phyloP scores from a whole-genome alignment of 2,329 filamentous ascomycete genomes.

The Coniella lustricola region DNA sequence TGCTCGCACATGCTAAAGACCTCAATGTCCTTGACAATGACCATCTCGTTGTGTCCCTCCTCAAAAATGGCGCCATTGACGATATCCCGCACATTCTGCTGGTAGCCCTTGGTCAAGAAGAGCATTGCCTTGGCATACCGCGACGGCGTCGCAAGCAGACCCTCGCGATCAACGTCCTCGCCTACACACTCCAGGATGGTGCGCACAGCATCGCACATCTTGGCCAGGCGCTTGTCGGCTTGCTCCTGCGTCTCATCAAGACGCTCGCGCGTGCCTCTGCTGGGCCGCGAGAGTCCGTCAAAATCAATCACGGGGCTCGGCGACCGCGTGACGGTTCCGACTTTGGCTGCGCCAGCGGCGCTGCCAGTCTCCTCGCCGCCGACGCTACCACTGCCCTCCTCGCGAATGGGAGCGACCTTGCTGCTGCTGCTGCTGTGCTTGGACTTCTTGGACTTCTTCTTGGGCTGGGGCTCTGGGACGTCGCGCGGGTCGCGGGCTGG shows the following conservation, averaged over 20 bases:
- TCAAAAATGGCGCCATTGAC: conserved; percentile 94
- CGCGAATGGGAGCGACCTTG: conserved; percentile 11
- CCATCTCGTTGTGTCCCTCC: conserved; percentile 93
- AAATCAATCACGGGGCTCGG: conserved; percentile 54
- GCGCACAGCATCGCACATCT: conserved; percentile 54
- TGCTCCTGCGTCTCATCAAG: conserved; percentile 49
- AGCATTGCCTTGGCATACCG: conserved; percentile 94
- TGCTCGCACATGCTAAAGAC: conserved; percentile 94
- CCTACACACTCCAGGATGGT: conserved; percentile 63
- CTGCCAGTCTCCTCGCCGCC: conserved; percentile 7
- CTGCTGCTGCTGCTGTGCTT: neutral
- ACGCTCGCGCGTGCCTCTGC: conserved; percentile 56
- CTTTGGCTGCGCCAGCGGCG: conserved; percentile 13
- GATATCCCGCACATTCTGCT: conserved; percentile 85
- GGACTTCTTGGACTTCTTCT: conserved; percentile 16
- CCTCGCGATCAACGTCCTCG: conserved; percentile 60
- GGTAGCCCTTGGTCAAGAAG: conserved; percentile 94
- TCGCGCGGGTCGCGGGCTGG: conserved; percentile 56
- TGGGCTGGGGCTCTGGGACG: conserved; percentile 38
- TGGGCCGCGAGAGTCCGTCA: conserved; percentile 54
- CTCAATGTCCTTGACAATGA: conserved; percentile 97
- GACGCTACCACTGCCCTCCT: conserved; percentile 15
- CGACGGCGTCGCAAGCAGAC: conserved; percentile 63
- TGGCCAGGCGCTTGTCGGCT: conserved; percentile 44
- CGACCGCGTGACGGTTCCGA: conserved; percentile 31